These are phyloP conservation scores for Verticillium albo-atrum DNA, from an alignment of 2,329 filamentous ascomycete species.

Conservation along the genomic window DNA sequence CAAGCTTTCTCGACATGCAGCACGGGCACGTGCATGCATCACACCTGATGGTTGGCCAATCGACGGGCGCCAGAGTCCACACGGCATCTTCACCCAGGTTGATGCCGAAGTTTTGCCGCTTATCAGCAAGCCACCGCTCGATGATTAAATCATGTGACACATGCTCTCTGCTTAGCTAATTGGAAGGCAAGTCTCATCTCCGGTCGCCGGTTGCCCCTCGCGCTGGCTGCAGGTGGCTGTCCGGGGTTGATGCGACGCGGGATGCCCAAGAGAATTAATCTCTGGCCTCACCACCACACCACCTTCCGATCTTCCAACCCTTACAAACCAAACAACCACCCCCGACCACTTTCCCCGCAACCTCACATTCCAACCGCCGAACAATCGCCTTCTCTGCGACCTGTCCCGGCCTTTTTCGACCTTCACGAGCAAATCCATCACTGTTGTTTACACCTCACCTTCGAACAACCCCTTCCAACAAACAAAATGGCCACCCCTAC, in stretches of 20 bases:
- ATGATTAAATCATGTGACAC: not conserved
- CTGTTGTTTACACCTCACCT: not conserved
- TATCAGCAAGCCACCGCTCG: not conserved
- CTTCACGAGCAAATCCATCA: not conserved
- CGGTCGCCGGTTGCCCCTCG: conserved; percentile 3
- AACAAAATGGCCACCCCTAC: conserved; percentile 1
- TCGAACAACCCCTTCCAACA: not conserved
- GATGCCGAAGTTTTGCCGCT: not conserved
- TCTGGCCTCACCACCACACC: not conserved
- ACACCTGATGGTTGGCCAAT: not conserved
- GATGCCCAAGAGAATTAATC: not conserved
- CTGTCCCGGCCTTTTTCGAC: not conserved
- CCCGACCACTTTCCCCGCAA: not conserved
- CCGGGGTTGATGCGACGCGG: conserved; percentile 1
- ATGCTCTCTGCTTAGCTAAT: not conserved
- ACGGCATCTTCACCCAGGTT: not conserved
- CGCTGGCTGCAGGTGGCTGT: not conserved
- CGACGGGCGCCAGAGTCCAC: not conserved
- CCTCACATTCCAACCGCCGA: not conserved
- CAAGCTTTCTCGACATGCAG: not conserved
- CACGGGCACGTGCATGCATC: not conserved
- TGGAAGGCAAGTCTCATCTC: not conserved
- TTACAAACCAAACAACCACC: not conserved
- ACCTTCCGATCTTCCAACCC: not conserved
- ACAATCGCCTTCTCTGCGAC: not conserved